Percentiles rank a stretch among this genome's conserved stretches.
Conservation (phyloP, 2,329 filamentous ascomycete genomes). For the Xylariales sp. region DNA sequence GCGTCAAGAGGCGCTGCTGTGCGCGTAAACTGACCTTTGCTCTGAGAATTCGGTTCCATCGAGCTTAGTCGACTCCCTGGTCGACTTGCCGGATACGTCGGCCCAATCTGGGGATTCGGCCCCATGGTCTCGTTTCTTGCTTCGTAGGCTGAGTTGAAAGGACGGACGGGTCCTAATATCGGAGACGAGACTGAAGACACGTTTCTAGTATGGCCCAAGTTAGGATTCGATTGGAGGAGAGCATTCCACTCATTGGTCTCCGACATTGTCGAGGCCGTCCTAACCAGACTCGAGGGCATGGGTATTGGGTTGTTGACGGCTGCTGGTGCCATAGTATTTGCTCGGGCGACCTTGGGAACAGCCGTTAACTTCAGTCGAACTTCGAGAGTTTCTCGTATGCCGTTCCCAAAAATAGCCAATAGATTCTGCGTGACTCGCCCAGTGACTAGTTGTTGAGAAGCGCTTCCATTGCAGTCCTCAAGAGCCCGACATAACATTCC, state of each 20-base stretch:
- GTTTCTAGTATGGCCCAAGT: slow-evolving; percentile 35
- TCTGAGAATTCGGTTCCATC: slow-evolving; percentile 15
- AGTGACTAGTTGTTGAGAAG: slow-evolving; percentile 70
- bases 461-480: slow-evolving; percentile 30
- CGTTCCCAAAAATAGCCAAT: slow-evolving; percentile 77
- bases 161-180: slow-evolving; percentile 27
- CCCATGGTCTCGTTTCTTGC: slow-evolving; percentile 14
- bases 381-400: slow-evolving; percentile 82
- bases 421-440: slow-evolving; percentile 86
- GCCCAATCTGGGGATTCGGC: slow-evolving; percentile 33
- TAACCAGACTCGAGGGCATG: slow-evolving; percentile 11
- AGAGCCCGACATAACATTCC: slow-evolving; percentile 89
- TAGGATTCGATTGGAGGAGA: slow-evolving; percentile 68
- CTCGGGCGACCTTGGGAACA: slow-evolving; percentile 52
- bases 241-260: slow-evolving; percentile 75
- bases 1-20: neutral
- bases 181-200: slow-evolving; percentile 23
- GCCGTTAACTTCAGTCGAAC: slow-evolving; percentile 84
- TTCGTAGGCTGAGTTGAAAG: slow-evolving; percentile 21
- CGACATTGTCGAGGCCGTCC: slow-evolving; percentile 38
- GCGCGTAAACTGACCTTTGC: slow-evolving; percentile 9
- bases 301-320: slow-evolving; percentile 13
- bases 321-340: slow-evolving; percentile 18
- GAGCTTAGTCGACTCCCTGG: slow-evolving; percentile 35
- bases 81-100: slow-evolving; percentile 48